Percentiles rank a stretch among this genome's conserved stretches.
These are phyloP conservation scores for Pilatotrama ljubarskyi DNA, from an alignment of 768 basidiomycete genomes.

Conservation along the genomic window DNA sequence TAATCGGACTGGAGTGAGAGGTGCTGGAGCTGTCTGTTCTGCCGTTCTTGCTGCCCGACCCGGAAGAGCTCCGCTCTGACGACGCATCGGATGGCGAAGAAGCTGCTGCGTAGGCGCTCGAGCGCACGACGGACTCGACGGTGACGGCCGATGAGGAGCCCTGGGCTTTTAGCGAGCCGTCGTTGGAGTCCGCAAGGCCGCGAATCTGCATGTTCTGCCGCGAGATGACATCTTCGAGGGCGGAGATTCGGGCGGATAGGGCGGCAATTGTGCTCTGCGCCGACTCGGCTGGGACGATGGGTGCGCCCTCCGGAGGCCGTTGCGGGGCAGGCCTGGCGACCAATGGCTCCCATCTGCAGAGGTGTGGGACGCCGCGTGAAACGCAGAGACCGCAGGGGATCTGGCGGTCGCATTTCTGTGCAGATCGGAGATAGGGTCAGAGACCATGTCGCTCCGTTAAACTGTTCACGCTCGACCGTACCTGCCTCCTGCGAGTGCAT, in stretches of 20 bases:
- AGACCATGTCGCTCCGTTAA: neutral
- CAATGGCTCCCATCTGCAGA: constrained; percentile 34
- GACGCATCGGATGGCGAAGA: neutral
- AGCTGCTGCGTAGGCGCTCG: neutral
- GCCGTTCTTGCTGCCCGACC: neutral
- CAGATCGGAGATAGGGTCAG: constrained; percentile 8
- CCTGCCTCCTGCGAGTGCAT: constrained; percentile 57
- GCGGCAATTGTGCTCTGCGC: constrained; percentile 24
- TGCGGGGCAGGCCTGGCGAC: constrained; percentile 31
- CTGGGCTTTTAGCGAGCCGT: neutral
- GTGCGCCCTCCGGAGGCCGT: constrained; percentile 24
- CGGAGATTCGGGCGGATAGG: constrained; percentile 26
- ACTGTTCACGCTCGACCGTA: constrained; percentile 24
- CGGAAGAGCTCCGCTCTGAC: constrained; percentile 1
- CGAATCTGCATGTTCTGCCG: constrained; percentile 7
- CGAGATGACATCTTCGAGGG: constrained; percentile 25
- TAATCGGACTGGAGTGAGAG: neutral
- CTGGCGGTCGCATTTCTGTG: constrained; percentile 49
- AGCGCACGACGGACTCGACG: neutral
- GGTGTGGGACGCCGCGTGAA: constrained; percentile 31
- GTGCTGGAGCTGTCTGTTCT: neutral
- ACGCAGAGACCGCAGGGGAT: constrained; percentile 33
- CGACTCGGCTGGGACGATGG: neutral
- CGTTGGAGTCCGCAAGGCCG: constrained; percentile 21
- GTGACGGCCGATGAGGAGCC: neutral